A percentile compares a stretch with the other conserved stretches of the same genome.
Evolutionary conservation across 2,329 filamentous ascomycete genomes (phyloP).

Genomic region (Arthrobotrys entomopaga): DNA sequence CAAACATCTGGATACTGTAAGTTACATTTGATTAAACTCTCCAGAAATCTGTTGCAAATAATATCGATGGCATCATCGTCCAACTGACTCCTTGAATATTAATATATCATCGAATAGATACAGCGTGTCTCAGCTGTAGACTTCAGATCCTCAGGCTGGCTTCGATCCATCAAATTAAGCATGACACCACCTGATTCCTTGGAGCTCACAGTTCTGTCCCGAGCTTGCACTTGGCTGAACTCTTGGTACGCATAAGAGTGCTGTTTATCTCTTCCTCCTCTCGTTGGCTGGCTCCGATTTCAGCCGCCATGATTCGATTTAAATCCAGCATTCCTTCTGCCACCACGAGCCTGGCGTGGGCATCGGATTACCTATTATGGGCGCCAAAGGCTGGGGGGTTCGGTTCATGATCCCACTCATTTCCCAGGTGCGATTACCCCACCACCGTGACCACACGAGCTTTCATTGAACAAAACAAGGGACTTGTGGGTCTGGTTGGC

Average conservation of each 20-base stretch:
- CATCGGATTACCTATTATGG: constrained; percentile 33
- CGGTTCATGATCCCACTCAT: neutral
- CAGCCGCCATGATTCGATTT: neutral
- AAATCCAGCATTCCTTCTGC: neutral
- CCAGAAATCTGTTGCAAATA: neutral
- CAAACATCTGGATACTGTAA: neutral
- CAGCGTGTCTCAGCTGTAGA: no score
- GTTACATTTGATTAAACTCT: no score
- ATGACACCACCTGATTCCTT: no score
- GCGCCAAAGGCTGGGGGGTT: neutral
- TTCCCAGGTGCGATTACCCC: neutral
- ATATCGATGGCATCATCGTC: neutral
- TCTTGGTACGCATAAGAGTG: no score
- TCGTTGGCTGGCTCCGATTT: neutral
- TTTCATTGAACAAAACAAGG: neutral
- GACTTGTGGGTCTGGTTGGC: no score
- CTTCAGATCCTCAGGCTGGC: no score
- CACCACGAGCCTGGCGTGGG: constrained; percentile 6
- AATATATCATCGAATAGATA: no score
- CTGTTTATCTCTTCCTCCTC: neutral
- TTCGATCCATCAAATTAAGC: no score
- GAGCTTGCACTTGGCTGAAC: no score
- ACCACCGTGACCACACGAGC: constrained; percentile 1
- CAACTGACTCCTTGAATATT: neutral
- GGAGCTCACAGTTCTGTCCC: no score